A percentile compares a stretch with the other conserved stretches of the same genome.
phyloP scores from a whole-genome alignment of 1,139 yeast species.

The Kazachstania sp. region DNA sequence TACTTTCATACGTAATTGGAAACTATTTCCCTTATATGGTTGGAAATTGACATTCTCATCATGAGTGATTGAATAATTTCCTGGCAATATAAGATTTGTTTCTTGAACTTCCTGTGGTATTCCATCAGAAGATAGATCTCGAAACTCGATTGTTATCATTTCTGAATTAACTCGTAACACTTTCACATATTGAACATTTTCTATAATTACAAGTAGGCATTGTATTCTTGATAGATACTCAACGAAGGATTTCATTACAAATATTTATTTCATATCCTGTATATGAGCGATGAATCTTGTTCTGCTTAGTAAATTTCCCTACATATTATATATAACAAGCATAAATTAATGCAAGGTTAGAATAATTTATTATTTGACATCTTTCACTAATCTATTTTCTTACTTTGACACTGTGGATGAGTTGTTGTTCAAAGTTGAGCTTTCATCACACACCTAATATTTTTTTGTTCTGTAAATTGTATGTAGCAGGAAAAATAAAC shows the following conservation, averaged over 20 bases:
- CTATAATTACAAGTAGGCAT: conserved; percentile 11
- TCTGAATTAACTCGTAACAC: neutral
- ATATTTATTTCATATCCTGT: neutral
- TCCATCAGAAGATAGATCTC: neutral
- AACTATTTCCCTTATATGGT: neutral
- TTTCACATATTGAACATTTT: conserved; percentile 5
- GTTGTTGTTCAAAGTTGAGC: too few relatives aligned
- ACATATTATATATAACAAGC: too few relatives aligned
- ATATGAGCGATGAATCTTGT: too few relatives aligned
- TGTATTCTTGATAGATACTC: conserved; percentile 16
- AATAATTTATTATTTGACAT: too few relatives aligned
- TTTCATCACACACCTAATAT: too few relatives aligned
- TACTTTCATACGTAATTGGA: conserved; percentile 8
- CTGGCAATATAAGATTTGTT: neutral
- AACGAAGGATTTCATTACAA: conserved; percentile 6
- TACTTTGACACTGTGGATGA: too few relatives aligned
- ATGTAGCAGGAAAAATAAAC: too few relatives aligned
- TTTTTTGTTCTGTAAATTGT: too few relatives aligned
- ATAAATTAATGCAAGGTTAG: too few relatives aligned
- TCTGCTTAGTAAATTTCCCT: too few relatives aligned
- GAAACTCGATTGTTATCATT: neutral
- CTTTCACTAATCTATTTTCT: too few relatives aligned
- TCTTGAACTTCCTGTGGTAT: neutral
- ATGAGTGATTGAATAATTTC: neutral
- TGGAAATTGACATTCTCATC: neutral